Conservation (phyloP, 1,284 basidiomycete species). For the Phlebopus sp. region DNA sequence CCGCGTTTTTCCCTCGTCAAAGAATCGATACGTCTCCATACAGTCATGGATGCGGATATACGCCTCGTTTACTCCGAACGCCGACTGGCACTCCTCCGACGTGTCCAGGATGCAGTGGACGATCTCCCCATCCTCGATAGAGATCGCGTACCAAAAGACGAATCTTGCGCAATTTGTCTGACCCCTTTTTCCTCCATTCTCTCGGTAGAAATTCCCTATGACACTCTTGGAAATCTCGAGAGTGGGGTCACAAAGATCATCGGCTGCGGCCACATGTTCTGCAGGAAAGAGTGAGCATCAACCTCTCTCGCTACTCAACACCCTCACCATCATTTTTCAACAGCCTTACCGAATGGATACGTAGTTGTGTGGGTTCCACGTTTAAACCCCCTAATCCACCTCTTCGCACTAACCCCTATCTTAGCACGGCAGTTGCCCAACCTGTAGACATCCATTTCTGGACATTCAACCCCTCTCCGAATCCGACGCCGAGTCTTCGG, state of each 20-base stretch:
- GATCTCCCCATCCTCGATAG: constrained; percentile 44
- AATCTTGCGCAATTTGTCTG: constrained; percentile 64
- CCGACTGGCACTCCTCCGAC: constrained; percentile 12
- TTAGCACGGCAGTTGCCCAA: constrained; percentile 70
- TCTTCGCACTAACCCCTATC: constrained; percentile 1
- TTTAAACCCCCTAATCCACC: constrained; percentile 1
- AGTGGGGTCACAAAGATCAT: constrained; percentile 53
- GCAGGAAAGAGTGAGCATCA: constrained; percentile 54
- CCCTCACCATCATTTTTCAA: background rate
- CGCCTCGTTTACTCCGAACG: constrained; percentile 6
- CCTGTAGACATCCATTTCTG: constrained; percentile 59
- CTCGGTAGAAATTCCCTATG: constrained; percentile 26
- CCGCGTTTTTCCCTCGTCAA: background rate
- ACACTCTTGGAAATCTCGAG: constrained; percentile 12
- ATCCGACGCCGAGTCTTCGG: constrained; percentile 61
- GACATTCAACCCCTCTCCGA: constrained; percentile 49
- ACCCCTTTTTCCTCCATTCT: constrained; percentile 47
- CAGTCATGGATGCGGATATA: constrained; percentile 5
- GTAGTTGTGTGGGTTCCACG: constrained; percentile 41
- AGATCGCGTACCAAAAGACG: constrained; percentile 44
- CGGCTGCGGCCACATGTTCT: constrained; percentile 65
- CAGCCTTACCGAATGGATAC: constrained; percentile 66
- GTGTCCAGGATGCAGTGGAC: constrained; percentile 33
- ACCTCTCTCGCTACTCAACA: background rate
- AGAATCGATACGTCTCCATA: background rate